Evolutionary conservation across 129 eudicot species (phyloP).

Genomic region (Artemisia annua): DNA sequence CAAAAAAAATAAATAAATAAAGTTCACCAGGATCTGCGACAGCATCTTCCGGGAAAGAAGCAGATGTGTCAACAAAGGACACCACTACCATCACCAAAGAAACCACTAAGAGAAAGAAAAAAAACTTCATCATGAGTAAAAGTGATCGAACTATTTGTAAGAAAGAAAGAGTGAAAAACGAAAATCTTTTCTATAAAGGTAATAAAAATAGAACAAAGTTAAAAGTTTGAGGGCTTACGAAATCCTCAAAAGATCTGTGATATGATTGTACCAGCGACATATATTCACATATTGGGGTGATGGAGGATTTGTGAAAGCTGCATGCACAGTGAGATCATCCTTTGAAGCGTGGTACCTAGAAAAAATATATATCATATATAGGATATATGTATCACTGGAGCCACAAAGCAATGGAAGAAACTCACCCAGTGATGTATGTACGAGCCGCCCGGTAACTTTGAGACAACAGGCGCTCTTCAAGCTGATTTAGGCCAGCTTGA

Average conservation of each 20-base stretch:
- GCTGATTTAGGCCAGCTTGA: too few relatives aligned
- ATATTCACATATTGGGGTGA: constrained; percentile 69
- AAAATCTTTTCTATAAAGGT: background rate
- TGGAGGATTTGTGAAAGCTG: constrained; percentile 67
- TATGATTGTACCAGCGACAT: constrained; percentile 87
- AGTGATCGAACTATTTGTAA: too few relatives aligned
- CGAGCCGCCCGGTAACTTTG: too few relatives aligned
- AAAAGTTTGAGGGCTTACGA: constrained; percentile 51
- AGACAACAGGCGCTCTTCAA: too few relatives aligned
- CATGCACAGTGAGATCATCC: constrained; percentile 80
- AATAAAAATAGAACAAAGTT: background rate
- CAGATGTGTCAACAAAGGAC: constrained; percentile 70
- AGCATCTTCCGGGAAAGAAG: constrained; percentile 48
- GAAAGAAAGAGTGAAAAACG: background rate
- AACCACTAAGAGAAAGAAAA: constrained; percentile 53
- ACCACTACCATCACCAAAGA: constrained; percentile 83
- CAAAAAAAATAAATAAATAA: too few relatives aligned
- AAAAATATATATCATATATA: background rate
- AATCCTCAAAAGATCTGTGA: constrained; percentile 81
- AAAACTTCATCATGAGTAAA: background rate
- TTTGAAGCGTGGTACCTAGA: constrained; percentile 87
- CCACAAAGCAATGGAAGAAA: too few relatives aligned
- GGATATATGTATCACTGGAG: too few relatives aligned
- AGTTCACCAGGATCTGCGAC: constrained; percentile 42
- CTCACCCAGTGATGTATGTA: too few relatives aligned